phyloP scores from a whole-genome alignment of 1,139 yeast species.

The Debaryomyces sp. region DNA sequence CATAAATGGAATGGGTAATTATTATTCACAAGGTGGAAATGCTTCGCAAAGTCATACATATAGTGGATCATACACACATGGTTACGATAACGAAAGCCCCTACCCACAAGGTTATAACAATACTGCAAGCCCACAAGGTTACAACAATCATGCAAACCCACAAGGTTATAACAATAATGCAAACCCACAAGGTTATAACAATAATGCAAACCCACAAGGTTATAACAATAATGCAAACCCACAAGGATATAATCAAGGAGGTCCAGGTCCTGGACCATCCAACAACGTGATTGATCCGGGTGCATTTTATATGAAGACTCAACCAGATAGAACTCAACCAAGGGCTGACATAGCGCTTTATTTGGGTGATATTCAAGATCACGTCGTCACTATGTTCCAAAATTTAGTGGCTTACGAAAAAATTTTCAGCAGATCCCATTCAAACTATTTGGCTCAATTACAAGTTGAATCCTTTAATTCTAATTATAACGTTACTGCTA shows the following conservation, averaged over 20 bases:
- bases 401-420: slow-evolving; percentile 27
- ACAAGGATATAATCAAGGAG: neutral
- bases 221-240: slow-evolving; percentile 8
- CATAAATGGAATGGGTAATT: slow-evolving; percentile 4
- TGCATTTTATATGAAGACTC: slow-evolving; percentile 20
- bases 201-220: slow-evolving; percentile 7
- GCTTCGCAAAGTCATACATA: neutral
- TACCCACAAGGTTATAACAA: slow-evolving; percentile 18
- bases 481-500: slow-evolving; percentile 22
- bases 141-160: slow-evolving; percentile 12
- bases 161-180: slow-evolving; percentile 9
- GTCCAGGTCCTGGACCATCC: slow-evolving; percentile 12
- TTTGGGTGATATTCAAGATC: slow-evolving; percentile 86
- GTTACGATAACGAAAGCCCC: slow-evolving; percentile 21
- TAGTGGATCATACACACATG: slow-evolving; percentile 14
- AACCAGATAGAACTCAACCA: slow-evolving; percentile 54
- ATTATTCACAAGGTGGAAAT: slow-evolving; percentile 1
- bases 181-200: neutral
- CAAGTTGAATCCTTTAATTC: slow-evolving; percentile 27
- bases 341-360: slow-evolving; percentile 84
- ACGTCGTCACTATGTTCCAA: slow-evolving; percentile 29
- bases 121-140: neutral
- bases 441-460: slow-evolving; percentile 29
- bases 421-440: slow-evolving; percentile 26
- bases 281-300: slow-evolving; percentile 17